Conservation (phyloP, 1,284 basidiomycete genomes). For the Phellopilus nigrolimitatus region DNA sequence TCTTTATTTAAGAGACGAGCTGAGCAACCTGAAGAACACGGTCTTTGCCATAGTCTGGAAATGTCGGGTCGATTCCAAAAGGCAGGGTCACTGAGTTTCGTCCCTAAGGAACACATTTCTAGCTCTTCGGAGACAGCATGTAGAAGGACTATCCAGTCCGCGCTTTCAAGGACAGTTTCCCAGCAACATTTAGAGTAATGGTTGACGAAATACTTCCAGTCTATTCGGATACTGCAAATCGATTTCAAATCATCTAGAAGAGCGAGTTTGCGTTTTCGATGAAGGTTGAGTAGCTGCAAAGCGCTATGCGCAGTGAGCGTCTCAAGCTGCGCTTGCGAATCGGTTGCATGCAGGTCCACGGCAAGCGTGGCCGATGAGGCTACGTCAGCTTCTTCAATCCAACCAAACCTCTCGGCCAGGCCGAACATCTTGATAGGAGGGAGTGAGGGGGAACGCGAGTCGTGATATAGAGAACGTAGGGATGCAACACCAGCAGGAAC, state of each 20-base stretch:
- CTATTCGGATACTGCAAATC: too few relatives aligned
- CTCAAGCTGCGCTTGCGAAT: background rate
- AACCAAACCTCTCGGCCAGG: constrained; percentile 39
- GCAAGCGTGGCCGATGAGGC: constrained; percentile 36
- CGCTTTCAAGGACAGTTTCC: background rate
- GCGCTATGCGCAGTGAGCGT: background rate
- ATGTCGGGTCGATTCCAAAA: background rate
- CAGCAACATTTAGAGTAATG: background rate
- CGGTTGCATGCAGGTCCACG: constrained; percentile 28
- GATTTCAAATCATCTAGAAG: background rate
- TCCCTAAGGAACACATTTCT: background rate
- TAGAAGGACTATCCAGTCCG: background rate
- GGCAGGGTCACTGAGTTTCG: background rate
- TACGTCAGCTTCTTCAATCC: constrained; percentile 35
- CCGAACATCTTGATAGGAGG: constrained; percentile 38
- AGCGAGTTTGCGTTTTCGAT: background rate
- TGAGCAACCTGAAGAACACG: background rate
- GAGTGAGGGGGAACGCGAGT: background rate
- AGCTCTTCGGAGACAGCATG: background rate
- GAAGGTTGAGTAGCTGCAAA: background rate
- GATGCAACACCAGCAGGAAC: background rate
- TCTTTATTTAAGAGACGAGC: background rate
- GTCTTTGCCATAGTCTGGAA: background rate
- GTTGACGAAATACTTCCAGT: too few relatives aligned
- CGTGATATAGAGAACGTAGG: background rate